These are phyloP conservation scores for Nicotiana tomentosiformis DNA, from an alignment of 257 asterid species.

Conservation along the genomic window DNA sequence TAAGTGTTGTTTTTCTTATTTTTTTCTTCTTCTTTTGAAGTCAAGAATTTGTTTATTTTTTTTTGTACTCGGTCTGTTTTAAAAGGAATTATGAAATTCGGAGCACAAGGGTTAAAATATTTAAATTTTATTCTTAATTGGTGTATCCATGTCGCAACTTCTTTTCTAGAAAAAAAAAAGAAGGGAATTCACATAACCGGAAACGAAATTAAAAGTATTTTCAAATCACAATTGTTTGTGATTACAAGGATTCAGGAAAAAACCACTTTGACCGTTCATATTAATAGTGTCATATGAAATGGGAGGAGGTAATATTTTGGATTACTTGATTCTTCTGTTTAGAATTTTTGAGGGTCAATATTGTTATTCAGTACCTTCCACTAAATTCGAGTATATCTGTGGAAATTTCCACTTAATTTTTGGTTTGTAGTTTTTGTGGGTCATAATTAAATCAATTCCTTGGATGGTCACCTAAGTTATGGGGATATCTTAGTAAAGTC, in stretches of 20 bases:
- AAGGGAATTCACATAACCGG: not conserved
- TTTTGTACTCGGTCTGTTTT: not conserved
- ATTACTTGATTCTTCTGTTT: not conserved
- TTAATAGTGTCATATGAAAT: not conserved
- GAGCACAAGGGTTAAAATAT: not conserved
- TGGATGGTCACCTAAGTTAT: no score
- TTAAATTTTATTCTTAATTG: no score
- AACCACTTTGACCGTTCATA: not conserved
- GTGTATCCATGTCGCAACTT: not conserved
- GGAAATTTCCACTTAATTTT: not conserved
- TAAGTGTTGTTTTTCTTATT: slow-evolving; percentile 10
- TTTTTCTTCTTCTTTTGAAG: not conserved
- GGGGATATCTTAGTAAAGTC: no score
- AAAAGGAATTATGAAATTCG: not conserved
- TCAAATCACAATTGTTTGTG: not conserved
- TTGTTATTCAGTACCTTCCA: not conserved
- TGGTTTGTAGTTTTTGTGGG: not conserved
- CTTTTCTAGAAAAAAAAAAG: no score
- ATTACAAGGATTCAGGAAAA: not conserved
- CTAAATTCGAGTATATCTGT: not conserved
- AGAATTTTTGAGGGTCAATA: not conserved
- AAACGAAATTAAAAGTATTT: not conserved
- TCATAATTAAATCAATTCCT: not conserved
- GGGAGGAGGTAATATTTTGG: not conserved
- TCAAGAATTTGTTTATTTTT: not conserved